Evolutionary conservation across 129 eudicot genomes (phyloP).

Genomic region (Centaurea solstitialis): DNA sequence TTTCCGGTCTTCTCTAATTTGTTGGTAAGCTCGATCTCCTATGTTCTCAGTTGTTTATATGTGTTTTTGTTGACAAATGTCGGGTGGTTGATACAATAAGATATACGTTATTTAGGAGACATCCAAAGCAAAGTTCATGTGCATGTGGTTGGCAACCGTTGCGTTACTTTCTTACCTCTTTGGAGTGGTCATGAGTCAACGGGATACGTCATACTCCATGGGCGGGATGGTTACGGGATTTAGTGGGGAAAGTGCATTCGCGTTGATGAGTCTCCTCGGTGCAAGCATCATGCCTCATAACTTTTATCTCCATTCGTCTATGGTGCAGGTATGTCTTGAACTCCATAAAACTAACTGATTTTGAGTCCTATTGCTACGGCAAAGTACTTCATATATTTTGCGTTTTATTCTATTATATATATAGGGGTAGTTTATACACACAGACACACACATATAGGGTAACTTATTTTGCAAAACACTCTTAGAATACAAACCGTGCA

Average conservation of each 20-base stretch:
- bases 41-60: background rate
- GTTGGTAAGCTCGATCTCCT: constrained; percentile 47
- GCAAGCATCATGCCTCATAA: constrained; percentile 95
- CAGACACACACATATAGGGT: too few species aligned
- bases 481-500: too few species aligned
- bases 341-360: too few species aligned
- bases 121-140: constrained; percentile 56
- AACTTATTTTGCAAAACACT: too few species aligned
- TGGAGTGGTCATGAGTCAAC: constrained; percentile 69
- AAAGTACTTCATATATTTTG: too few species aligned
- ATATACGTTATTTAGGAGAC: constrained; percentile 46
- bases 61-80: background rate
- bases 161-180: constrained; percentile 53
- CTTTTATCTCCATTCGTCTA: constrained; percentile 85
- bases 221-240: constrained; percentile 53
- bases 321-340: constrained; percentile 64
- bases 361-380: too few species aligned
- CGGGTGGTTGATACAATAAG: background rate
- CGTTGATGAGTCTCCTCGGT: constrained; percentile 89
- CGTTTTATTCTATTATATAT: too few species aligned
- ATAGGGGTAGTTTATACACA: too few species aligned
- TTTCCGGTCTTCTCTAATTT: constrained; percentile 73
- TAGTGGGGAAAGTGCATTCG: constrained; percentile 83
- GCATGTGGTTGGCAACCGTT: constrained; percentile 53
- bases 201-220: constrained; percentile 49